Percentiles rank a stretch among this genome's conserved stretches.
Conservation (phyloP, 306 rosid genomes). For the Quercus robur region DNA sequence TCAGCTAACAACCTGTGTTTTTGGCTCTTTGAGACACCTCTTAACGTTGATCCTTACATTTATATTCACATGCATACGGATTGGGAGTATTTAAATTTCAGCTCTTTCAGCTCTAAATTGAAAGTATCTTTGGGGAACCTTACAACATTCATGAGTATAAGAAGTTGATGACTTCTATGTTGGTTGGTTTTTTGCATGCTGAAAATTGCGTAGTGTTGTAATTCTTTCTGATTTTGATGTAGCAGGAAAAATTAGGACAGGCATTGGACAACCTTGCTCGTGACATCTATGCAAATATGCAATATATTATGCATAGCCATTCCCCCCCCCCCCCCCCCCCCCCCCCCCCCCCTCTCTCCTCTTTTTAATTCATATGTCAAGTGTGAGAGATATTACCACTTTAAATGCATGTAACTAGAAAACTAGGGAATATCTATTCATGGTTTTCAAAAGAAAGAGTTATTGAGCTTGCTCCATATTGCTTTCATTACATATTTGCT, state of each 20-base stretch:
- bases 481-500: background rate
- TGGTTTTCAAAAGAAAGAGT: background rate
- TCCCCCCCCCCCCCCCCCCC: rapidly evolving
- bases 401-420: background rate
- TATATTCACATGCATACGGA: background rate
- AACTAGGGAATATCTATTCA: background rate
- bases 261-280: background rate
- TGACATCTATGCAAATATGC: background rate
- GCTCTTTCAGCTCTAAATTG: background rate
- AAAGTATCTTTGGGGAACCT: background rate
- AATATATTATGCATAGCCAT: background rate
- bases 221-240: background rate
- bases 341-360: rapidly evolving
- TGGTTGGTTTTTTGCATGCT: background rate
- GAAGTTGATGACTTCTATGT: background rate
- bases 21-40: background rate
- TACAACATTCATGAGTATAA: background rate
- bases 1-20: background rate
- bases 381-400: background rate
- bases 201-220: background rate
- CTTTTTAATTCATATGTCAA: background rate
- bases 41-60: background rate
- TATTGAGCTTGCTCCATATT: background rate
- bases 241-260: background rate
- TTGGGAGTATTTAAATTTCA: background rate